phyloP scores from a whole-genome alignment of 1,284 basidiomycete species.

The Thecaphora thlaspeos region DNA sequence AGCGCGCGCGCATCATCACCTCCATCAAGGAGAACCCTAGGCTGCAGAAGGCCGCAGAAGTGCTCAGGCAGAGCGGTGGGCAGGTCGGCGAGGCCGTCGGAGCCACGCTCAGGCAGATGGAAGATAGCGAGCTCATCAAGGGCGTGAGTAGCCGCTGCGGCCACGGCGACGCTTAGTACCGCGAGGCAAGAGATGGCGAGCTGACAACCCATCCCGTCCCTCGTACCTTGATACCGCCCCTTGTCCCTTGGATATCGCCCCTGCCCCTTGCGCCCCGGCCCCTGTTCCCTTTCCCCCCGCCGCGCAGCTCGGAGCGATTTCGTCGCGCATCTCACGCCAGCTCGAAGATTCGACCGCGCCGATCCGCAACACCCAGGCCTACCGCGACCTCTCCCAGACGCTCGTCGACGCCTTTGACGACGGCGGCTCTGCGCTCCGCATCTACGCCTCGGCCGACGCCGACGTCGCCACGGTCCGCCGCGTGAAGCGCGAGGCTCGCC shows the following conservation, averaged over 20 bases:
- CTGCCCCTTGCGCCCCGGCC: too few species aligned
- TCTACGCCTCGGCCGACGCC: constrained; percentile 65
- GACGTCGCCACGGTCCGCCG: constrained; percentile 67
- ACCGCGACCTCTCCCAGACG: constrained; percentile 85
- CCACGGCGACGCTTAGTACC: too few species aligned
- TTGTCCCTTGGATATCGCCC: too few species aligned
- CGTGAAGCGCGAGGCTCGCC: constrained; percentile 47
- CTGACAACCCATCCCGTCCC: background rate
- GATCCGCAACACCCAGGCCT: constrained; percentile 89
- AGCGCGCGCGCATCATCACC: constrained; percentile 85
- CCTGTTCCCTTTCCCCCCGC: background rate
- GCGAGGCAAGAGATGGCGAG: too few species aligned
- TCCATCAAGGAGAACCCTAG: constrained; percentile 96
- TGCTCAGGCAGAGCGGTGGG: constrained; percentile 81
- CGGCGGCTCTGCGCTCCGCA: constrained; percentile 70
- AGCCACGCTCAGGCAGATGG: constrained; percentile 84
- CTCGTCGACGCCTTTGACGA: constrained; percentile 91
- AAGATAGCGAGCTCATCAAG: constrained; percentile 88
- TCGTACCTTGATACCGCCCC: constrained; percentile 11
- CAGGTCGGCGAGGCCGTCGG: constrained; percentile 90
- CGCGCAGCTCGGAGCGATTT: constrained; percentile 48
- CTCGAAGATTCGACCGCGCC: constrained; percentile 52
- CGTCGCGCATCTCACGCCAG: constrained; percentile 40
- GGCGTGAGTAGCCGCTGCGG: too few species aligned
- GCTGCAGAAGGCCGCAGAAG: constrained; percentile 84